Percentiles rank a stretch among this genome's conserved stretches.
phyloP scores from a whole-genome alignment of 2,329 filamentous ascomycete genomes.

The Fusarium subtropicale region DNA sequence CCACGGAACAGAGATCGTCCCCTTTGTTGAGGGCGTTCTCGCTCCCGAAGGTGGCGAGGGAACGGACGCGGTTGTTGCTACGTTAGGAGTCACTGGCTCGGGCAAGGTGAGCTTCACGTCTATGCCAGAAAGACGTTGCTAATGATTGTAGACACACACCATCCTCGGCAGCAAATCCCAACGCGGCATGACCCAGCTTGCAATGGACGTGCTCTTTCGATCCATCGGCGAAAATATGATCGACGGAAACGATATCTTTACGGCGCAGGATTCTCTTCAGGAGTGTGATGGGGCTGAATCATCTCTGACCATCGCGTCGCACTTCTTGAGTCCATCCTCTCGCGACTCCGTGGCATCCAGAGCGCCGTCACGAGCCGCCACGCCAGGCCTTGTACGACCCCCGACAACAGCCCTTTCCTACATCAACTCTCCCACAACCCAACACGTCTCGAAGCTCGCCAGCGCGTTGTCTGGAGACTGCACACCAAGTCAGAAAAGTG shows the following conservation, averaged over 20 bases:
- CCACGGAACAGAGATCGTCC: constrained; percentile 78
- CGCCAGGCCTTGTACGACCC: constrained; percentile 74
- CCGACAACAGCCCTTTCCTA: constrained; percentile 52
- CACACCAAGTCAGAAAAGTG: constrained; percentile 55
- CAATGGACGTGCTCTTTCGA: constrained; percentile 88
- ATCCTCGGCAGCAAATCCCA: constrained; percentile 90
- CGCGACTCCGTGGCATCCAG: constrained; percentile 71
- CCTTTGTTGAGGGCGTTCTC: constrained; percentile 84
- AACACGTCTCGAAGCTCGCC: constrained; percentile 31
- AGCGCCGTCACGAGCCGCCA: constrained; percentile 73
- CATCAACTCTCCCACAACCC: constrained; percentile 44
- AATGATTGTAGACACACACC: constrained; percentile 80
- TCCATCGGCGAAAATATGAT: constrained; percentile 80
- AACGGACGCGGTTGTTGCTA: constrained; percentile 89
- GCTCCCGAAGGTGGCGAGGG: constrained; percentile 78
- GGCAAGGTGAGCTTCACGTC: constrained; percentile 77
- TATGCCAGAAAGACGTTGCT: constrained; percentile 11
- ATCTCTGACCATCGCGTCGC: constrained; percentile 76
- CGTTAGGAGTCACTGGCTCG: constrained; percentile 92
- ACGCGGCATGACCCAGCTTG: constrained; percentile 90
- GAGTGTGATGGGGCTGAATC: constrained; percentile 85
- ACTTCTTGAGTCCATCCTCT: constrained; percentile 84
- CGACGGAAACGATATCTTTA: constrained; percentile 66
- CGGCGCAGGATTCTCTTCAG: constrained; percentile 78
- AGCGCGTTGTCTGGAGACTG: constrained; percentile 49